These are phyloP conservation scores for Halteria grandinella DNA, from an alignment of 73 alveolate species.

Conservation along the genomic window DNA sequence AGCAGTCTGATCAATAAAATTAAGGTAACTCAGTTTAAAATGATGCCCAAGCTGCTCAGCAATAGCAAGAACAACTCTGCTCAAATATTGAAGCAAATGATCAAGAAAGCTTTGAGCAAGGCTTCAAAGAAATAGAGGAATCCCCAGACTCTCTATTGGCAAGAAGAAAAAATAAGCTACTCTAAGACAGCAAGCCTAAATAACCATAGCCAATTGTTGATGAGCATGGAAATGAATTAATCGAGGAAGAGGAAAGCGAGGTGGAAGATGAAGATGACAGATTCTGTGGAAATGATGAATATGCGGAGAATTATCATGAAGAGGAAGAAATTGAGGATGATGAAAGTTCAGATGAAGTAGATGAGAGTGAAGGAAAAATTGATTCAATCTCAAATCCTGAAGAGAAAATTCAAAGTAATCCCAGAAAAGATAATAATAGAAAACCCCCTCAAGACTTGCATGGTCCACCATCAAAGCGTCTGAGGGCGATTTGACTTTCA, in stretches of 20 bases:
- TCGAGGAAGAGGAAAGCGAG: too few species aligned
- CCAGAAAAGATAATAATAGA: too few species aligned
- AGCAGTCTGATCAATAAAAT: not conserved
- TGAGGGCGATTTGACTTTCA: too few species aligned
- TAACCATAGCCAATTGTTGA: not conserved
- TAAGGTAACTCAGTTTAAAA: not conserved
- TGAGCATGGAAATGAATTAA: conserved; percentile 16
- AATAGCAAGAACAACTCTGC: too few species aligned
- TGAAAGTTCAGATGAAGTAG: too few species aligned
- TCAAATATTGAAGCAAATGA: conserved; percentile 1
- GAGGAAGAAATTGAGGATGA: conserved; percentile 25
- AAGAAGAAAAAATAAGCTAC: not conserved
- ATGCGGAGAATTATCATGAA: not conserved
- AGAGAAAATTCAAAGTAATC: too few species aligned
- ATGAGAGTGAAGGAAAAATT: too few species aligned
- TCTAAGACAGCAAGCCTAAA: not conserved
- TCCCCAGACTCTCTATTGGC: not conserved
- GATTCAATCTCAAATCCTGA: too few species aligned
- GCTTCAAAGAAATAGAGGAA: conserved; percentile 4
- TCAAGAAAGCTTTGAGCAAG: not conserved
- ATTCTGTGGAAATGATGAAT: not conserved
- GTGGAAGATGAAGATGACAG: too few species aligned
- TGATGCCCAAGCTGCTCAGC: not conserved
- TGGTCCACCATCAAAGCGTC: too few species aligned
- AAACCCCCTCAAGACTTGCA: too few species aligned